Conservation (phyloP, 345 rosid species). For the Hirschfeldia incana region DNA sequence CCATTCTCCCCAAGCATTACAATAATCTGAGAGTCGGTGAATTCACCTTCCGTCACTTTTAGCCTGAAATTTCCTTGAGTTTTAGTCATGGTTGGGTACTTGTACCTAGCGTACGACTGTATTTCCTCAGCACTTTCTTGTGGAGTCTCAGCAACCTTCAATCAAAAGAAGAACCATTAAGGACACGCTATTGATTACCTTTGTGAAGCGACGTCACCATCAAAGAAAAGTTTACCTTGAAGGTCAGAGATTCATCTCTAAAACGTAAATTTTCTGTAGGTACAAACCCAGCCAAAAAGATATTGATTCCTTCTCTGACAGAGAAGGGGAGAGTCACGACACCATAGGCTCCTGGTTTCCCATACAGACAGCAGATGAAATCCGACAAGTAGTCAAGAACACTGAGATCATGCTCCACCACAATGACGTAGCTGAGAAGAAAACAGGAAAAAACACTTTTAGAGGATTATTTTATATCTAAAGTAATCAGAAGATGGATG, state of each 20-base stretch:
- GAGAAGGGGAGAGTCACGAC: constrained; percentile 98
- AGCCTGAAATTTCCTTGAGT: constrained; percentile 84
- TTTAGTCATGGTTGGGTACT: constrained; percentile 86
- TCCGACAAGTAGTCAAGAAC: constrained; percentile 95
- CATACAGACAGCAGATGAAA: constrained; percentile 94
- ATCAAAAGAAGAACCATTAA: constrained; percentile 15
- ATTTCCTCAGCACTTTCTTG: constrained; percentile 86
- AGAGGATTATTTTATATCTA: background rate
- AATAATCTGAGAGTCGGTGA: constrained; percentile 94
- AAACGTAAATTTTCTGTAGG: constrained; percentile 93
- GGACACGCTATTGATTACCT: background rate
- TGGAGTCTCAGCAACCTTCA: constrained; percentile 98
- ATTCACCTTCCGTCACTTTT: constrained; percentile 88
- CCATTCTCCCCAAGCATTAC: constrained; percentile 99
- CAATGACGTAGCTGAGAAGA: constrained; percentile 81
- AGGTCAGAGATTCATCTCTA: constrained; percentile 88
- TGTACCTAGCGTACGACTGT: constrained; percentile 93
- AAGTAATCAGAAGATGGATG: constrained; percentile 8
- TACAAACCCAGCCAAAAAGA: constrained; percentile 92
- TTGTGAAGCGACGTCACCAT: background rate
- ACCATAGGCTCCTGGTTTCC: constrained; percentile 98
- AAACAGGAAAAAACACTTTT: background rate
- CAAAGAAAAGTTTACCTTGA: constrained; percentile 56
- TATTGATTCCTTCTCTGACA: constrained; percentile 94
- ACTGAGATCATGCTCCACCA: constrained; percentile 98